These are phyloP conservation scores for Candida montana DNA, from an alignment of 805 yeast species.

Conservation along the genomic window DNA sequence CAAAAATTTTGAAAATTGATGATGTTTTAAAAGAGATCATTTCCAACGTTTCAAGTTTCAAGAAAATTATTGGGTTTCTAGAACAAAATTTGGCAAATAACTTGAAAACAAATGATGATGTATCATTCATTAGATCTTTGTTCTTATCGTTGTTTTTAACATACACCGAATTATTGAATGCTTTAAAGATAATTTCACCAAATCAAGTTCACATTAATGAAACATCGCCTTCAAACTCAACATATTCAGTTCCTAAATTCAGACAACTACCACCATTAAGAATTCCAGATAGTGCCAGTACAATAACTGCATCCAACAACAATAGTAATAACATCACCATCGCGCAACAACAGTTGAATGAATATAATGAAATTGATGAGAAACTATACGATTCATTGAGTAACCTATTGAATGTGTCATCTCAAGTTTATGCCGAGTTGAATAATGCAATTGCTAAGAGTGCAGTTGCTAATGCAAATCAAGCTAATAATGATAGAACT, in stretches of 20 bases:
- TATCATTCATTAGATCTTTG: slow-evolving; percentile 60
- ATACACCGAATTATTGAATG: slow-evolving; percentile 62
- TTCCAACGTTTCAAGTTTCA: slow-evolving; percentile 42
- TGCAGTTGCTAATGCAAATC: slow-evolving; percentile 48
- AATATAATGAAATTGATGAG: slow-evolving; percentile 53
- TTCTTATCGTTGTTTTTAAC: slow-evolving; percentile 57
- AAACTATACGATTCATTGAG: slow-evolving; percentile 61
- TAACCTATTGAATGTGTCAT: slow-evolving; percentile 62
- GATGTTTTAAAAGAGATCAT: slow-evolving; percentile 33
- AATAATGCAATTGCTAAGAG: slow-evolving; percentile 62
- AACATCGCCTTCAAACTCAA: neutral
- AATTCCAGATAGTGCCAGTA: slow-evolving; percentile 16
- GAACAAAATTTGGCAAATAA: slow-evolving; percentile 43
- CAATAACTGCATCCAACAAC: neutral
- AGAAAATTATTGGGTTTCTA: slow-evolving; percentile 42
- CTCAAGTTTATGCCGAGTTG: slow-evolving; percentile 70
- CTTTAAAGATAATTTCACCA: slow-evolving; percentile 41
- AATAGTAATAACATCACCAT: slow-evolving; percentile 3
- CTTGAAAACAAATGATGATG: slow-evolving; percentile 48
- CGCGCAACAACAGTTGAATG: slow-evolving; percentile 24
- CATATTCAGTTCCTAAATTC: slow-evolving; percentile 8
- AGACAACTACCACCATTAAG: slow-evolving; percentile 23
- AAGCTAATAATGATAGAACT: slow-evolving; percentile 6
- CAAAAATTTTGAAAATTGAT: slow-evolving; percentile 23
- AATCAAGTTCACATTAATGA: slow-evolving; percentile 7